These are phyloP conservation scores for Entomophthora muscae DNA, from an alignment of 371 early-diverging fungal species.

Conservation along the genomic window DNA sequence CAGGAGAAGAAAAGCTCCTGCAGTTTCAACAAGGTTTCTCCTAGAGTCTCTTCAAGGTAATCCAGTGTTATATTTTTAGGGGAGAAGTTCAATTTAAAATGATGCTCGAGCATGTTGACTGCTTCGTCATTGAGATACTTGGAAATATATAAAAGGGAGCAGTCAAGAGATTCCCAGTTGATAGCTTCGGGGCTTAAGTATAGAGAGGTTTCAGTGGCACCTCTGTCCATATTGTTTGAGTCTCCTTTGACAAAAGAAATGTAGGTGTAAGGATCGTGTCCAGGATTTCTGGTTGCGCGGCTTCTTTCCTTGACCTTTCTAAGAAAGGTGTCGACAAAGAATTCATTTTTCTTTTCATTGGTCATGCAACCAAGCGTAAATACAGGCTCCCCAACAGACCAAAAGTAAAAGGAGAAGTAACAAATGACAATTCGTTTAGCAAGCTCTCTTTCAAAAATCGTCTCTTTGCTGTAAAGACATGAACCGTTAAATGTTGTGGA, in stretches of 20 bases:
- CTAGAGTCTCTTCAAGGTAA: not conserved
- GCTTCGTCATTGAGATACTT: not conserved
- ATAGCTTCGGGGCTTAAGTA: not conserved
- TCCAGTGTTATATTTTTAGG: not conserved
- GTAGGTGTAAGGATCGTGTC: no score
- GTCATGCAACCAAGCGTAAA: not conserved
- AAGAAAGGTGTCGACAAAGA: not conserved
- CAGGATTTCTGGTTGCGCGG: not conserved
- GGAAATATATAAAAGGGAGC: not conserved
- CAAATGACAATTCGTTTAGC: not conserved
- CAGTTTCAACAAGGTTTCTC: not conserved
- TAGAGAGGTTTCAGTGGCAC: not conserved
- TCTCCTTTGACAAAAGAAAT: not conserved
- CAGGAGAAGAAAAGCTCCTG: not conserved
- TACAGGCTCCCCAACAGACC: not conserved
- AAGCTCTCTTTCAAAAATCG: not conserved
- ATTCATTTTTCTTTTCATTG: not conserved
- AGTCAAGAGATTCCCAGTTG: not conserved
- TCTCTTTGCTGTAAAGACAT: not conserved
- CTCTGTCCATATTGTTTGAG: not conserved
- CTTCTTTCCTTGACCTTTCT: not conserved
- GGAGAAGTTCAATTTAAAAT: not conserved
- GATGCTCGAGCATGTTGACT: not conserved
- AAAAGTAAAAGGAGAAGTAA: not conserved
- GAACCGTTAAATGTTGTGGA: not conserved